phyloP scores from a whole-genome alignment of 2,329 filamentous ascomycete species.

The Coleophoma crateriformis region DNA sequence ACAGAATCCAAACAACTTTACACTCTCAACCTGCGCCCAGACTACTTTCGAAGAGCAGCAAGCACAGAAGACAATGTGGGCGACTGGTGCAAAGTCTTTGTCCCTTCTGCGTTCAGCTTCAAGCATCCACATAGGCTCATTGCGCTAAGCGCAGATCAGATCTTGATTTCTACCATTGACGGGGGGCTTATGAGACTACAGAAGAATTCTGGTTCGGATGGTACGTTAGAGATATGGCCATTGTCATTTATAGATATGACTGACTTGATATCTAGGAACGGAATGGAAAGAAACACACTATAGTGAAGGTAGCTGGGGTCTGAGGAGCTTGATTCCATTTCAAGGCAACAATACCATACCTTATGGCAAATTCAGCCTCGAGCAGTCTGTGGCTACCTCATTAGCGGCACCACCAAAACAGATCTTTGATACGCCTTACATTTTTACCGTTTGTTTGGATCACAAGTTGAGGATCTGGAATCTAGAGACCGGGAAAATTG shows the following conservation, averaged over 20 bases:
- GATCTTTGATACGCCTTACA: slow-evolving; percentile 42
- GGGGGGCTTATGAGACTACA: slow-evolving; percentile 70
- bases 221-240: slow-evolving; percentile 22
- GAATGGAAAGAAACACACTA: slow-evolving; percentile 69
- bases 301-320: slow-evolving; percentile 67
- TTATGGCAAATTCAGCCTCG: slow-evolving; percentile 59
- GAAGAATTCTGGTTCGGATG: slow-evolving; percentile 47
- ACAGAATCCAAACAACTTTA: slow-evolving; percentile 76
- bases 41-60: slow-evolving; percentile 69
- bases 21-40: slow-evolving; percentile 75
- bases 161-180: slow-evolving; percentile 78
- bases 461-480: slow-evolving; percentile 91
- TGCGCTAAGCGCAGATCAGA: slow-evolving; percentile 64
- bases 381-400: slow-evolving; percentile 62
- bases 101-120: slow-evolving; percentile 68
- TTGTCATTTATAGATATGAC: too few species aligned
- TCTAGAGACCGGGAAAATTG: slow-evolving; percentile 70
- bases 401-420: slow-evolving; percentile 46
- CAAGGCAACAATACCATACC: slow-evolving; percentile 58
- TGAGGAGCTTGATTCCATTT: slow-evolving; percentile 63
- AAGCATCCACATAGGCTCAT: slow-evolving; percentile 77
- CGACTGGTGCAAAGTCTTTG: slow-evolving; percentile 70
- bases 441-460: slow-evolving; percentile 82
- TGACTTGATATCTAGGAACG: slow-evolving; percentile 12
- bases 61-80: slow-evolving; percentile 68